Conservation (phyloP, 345 rosid genomes). For the Raphanus raphanistrum region DNA sequence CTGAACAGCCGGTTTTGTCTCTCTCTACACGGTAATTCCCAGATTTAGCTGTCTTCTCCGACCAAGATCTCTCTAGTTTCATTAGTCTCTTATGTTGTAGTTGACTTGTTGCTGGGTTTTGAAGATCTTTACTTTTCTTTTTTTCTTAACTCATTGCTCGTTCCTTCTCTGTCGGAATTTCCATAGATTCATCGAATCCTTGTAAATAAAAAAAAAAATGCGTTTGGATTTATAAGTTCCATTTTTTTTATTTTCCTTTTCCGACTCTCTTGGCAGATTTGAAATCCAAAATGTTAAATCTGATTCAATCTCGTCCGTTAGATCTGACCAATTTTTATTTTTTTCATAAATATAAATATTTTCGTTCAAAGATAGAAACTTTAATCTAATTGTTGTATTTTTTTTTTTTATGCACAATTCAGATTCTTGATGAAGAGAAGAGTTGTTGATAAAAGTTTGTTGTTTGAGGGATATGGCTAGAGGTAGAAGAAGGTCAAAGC, state of each 20-base stretch:
- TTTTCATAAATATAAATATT: not conserved
- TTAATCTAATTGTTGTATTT: conserved; percentile 18
- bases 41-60: conserved; percentile 20
- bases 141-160: not conserved
- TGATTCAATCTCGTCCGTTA: conserved; percentile 5
- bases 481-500: conserved; percentile 77
- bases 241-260: not conserved
- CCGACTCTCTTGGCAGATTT: conserved; percentile 13
- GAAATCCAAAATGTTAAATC: conserved; percentile 1
- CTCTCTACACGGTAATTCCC: conserved; percentile 21
- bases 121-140: conserved; percentile 1
- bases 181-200: not conserved
- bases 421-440: conserved; percentile 24
- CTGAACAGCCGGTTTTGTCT: conserved; percentile 5
- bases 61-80: conserved; percentile 20
- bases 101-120: conserved; percentile 5
- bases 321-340: conserved; percentile 2
- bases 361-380: not conserved
- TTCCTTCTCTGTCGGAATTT: conserved; percentile 4
- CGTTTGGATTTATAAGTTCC: conserved; percentile 15
- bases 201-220: conserved; percentile 20
- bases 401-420: not conserved
- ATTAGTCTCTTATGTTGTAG: not conserved
- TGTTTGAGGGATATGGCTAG: conserved; percentile 54
- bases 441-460: conserved; percentile 10